Evolutionary conservation across 257 asterid genomes (phyloP).

Genomic region (Solanum infundibuliforme): DNA sequence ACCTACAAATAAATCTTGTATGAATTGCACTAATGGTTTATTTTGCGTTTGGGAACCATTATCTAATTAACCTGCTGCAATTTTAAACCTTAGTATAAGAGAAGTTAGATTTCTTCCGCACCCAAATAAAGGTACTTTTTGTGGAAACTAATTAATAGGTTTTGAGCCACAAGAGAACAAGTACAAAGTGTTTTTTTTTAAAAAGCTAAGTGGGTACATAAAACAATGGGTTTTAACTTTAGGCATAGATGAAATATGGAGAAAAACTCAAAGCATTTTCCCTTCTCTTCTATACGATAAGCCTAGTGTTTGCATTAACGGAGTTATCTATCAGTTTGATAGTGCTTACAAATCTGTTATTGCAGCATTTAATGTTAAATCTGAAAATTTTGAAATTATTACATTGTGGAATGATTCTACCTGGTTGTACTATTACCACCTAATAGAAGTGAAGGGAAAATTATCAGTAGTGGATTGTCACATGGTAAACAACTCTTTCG

Average conservation of each 20-base stretch:
- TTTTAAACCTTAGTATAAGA: not conserved
- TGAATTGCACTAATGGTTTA: not conserved
- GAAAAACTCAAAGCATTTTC: not conserved
- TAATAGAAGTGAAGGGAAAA: not conserved
- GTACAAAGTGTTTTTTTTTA: not conserved
- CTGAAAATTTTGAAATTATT: not conserved
- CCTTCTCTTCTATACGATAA: accelerated
- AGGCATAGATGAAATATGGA: not conserved
- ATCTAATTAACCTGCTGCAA: accelerated
- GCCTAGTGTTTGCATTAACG: not conserved
- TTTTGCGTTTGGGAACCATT: not conserved
- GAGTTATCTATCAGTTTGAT: not conserved
- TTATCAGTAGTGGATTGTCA: not conserved
- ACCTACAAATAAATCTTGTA: too few species aligned
- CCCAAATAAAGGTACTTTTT: not conserved
- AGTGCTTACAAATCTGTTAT: not conserved
- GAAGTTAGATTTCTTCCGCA: not conserved
- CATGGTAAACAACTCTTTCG: not conserved
- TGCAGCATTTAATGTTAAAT: not conserved
- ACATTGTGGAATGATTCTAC: not conserved
- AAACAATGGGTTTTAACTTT: not conserved
- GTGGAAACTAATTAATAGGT: not conserved
- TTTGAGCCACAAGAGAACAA: not conserved
- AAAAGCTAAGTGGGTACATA: not conserved
- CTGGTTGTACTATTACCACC: not conserved